Evolutionary conservation across 2,329 filamentous ascomycete species (phyloP).

Genomic region (Trichoderma sp.): DNA sequence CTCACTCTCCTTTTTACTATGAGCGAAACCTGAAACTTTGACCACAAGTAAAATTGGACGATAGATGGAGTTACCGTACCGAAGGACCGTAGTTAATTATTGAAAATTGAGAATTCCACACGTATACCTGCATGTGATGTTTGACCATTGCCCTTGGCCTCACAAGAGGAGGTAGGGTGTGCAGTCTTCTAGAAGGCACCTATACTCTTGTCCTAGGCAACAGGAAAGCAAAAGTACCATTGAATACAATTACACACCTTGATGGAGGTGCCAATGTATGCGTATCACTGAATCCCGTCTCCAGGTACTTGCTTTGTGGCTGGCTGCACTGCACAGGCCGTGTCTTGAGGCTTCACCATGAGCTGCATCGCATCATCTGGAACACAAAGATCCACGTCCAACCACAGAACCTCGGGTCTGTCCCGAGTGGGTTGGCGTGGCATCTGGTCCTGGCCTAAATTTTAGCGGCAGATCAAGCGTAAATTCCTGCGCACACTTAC

Average conservation of each 20-base stretch:
- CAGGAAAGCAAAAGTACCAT: neutral
- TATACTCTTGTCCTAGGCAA: neutral
- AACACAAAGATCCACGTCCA: neutral
- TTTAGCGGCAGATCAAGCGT: conserved; percentile 15
- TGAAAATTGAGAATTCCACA: neutral
- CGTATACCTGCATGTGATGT: neutral
- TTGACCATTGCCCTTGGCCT: neutral
- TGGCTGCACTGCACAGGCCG: neutral
- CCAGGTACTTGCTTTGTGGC: neutral
- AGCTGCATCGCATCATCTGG: neutral
- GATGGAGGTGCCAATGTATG: neutral
- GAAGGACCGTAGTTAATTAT: neutral
- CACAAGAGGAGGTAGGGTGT: neutral
- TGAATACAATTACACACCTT: neutral
- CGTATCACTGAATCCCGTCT: neutral
- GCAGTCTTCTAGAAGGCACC: neutral
- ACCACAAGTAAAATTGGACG: neutral
- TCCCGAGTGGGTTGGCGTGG: neutral
- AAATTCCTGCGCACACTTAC: neutral
- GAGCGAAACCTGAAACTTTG: neutral
- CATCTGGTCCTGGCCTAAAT: conserved; percentile 5
- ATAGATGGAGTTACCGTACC: neutral
- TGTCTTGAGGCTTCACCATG: neutral
- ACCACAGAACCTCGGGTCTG: neutral
- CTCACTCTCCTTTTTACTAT: neutral